Evolutionary conservation across 768 basidiomycete species (phyloP).

Genomic region (Boletales sp.): DNA sequence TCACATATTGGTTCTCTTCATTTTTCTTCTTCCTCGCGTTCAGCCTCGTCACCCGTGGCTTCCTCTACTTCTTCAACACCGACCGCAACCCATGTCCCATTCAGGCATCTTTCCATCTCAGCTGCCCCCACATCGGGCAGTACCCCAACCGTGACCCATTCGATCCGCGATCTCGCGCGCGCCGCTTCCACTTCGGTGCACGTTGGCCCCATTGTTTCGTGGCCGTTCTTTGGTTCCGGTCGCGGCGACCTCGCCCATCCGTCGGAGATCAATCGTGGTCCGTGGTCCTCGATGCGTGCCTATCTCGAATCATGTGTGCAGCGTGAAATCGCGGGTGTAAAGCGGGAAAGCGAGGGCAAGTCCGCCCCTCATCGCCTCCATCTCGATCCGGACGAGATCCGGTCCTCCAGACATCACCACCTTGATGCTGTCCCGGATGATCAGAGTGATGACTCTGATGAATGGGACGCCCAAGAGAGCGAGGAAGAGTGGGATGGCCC

Average conservation of each 20-base stretch:
- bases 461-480: constrained; percentile 76
- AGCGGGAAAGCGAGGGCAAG: constrained; percentile 74
- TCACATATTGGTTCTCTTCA: constrained; percentile 73
- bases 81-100: constrained; percentile 15
- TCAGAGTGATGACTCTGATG: constrained; percentile 71
- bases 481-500: constrained; percentile 74
- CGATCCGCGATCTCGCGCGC: not conserved
- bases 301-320: constrained; percentile 66
- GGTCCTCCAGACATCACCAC: constrained; percentile 65
- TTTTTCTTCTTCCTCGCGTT: constrained; percentile 23
- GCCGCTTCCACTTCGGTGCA: constrained; percentile 35
- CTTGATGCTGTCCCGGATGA: constrained; percentile 67
- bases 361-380: constrained; percentile 73
- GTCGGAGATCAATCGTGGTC: constrained; percentile 73
- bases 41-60: constrained; percentile 17
- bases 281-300: constrained; percentile 57
- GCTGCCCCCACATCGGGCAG: constrained; percentile 2
- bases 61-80: constrained; percentile 25
- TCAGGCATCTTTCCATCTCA: constrained; percentile 19
- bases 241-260: constrained; percentile 70
- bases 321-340: constrained; percentile 73
- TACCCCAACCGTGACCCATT: not conserved
- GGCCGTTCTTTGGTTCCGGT: constrained; percentile 87
- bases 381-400: constrained; percentile 77
- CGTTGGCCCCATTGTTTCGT: constrained; percentile 81